phyloP scores from a whole-genome alignment of 2,329 filamentous ascomycete genomes.

The Cladosporium colombiae region DNA sequence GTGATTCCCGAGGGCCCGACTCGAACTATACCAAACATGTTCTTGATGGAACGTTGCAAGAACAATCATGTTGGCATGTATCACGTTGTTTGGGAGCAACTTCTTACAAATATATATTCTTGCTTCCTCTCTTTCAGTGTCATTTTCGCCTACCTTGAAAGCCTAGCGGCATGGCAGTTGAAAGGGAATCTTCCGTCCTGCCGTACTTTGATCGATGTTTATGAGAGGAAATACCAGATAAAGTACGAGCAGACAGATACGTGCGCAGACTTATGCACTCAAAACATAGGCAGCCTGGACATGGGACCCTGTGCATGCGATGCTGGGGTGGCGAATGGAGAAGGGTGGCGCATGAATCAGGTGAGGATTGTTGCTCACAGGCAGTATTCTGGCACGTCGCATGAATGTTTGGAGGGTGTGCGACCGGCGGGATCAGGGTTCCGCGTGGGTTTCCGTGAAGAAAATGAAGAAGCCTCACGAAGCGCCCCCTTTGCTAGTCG shows the following conservation, averaged over 20 bases:
- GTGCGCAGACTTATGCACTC: background rate
- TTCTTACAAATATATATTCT: too few species aligned
- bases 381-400: background rate
- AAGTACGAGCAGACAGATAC: background rate
- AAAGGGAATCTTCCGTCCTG: too few species aligned
- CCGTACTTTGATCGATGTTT: background rate
- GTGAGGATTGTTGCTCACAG: background rate
- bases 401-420: background rate
- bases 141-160: too few species aligned
- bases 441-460: conserved; percentile 11
- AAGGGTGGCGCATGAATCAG: background rate
- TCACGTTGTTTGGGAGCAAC: too few species aligned
- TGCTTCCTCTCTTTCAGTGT: too few species aligned
- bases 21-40: too few species aligned
- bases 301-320: background rate
- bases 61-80: too few species aligned
- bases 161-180: too few species aligned
- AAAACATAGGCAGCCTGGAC: background rate
- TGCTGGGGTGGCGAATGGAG: background rate
- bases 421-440: background rate
- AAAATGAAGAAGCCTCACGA: background rate
- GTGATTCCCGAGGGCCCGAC: too few species aligned
- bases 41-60: too few species aligned
- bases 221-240: background rate
- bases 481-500: background rate